Conservation (phyloP, 129 eudicot species). For the Tanacetum coccineum region DNA sequence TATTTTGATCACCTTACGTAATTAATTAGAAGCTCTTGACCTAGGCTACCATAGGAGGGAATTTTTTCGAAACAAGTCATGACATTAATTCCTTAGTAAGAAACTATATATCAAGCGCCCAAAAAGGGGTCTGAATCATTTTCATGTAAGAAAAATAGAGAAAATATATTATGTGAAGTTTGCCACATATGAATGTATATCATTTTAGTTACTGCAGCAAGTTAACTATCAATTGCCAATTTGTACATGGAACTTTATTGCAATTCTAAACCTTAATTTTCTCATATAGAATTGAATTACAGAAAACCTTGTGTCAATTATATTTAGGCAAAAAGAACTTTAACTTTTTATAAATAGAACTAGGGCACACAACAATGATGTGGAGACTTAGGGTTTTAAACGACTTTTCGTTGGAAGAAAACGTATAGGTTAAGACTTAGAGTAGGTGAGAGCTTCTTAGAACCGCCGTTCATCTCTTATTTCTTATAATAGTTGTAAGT, state of each 20-base stretch:
- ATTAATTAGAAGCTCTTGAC: slow-evolving; percentile 13
- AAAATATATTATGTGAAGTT: background rate
- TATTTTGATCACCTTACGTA: background rate
- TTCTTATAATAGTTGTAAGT: slow-evolving; percentile 17
- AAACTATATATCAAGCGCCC: too few species aligned
- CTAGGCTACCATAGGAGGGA: slow-evolving; percentile 1
- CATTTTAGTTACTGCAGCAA: slow-evolving; percentile 1
- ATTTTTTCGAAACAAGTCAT: background rate
- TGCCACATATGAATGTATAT: background rate
- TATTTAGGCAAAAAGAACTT: slow-evolving; percentile 4
- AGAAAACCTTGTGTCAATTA: background rate
- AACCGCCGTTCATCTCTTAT: slow-evolving; percentile 21
- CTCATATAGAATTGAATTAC: background rate
- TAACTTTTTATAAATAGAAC: background rate
- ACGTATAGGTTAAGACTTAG: slow-evolving; percentile 35
- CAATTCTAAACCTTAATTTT: background rate
- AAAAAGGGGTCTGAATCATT: background rate
- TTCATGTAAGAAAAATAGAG: background rate
- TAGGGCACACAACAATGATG: slow-evolving; percentile 15
- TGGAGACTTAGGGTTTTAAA: slow-evolving; percentile 20
- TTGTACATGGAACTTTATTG: slow-evolving; percentile 1
- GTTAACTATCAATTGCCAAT: slow-evolving; percentile 12
- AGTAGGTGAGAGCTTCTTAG: slow-evolving; percentile 52
- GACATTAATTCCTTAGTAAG: background rate
- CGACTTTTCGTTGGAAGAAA: slow-evolving; percentile 25